These are phyloP conservation scores for Carex myosuroides DNA, from an alignment of 176 grass and related monocot genomes.

Conservation along the genomic window DNA sequence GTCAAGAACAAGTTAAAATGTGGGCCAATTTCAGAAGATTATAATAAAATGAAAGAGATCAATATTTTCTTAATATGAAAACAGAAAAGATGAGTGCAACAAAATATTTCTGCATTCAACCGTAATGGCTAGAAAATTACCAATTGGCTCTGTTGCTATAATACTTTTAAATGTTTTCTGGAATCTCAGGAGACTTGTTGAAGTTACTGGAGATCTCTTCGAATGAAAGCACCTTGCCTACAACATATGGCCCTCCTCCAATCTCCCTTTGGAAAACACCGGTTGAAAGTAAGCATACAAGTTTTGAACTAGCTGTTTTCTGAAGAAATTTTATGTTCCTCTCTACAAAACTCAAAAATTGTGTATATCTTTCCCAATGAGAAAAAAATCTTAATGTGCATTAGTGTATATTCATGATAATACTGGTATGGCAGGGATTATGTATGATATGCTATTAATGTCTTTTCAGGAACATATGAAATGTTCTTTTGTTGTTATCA, in stretches of 20 bases:
- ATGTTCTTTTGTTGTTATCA: neutral
- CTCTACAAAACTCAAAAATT: neutral
- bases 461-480: neutral
- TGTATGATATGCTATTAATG: neutral
- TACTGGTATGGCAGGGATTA: slow-evolving; percentile 6
- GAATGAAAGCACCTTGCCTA: slow-evolving; percentile 59
- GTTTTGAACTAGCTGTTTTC: slow-evolving; percentile 5
- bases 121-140: neutral
- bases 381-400: neutral
- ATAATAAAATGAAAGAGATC: too few relatives aligned
- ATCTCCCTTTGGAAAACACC: slow-evolving; percentile 90
- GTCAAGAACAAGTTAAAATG: too few relatives aligned
- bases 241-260: slow-evolving; percentile 75
- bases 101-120: neutral
- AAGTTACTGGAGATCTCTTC: slow-evolving; percentile 69
- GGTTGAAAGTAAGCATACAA: slow-evolving; percentile 61
- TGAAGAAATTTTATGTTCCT: neutral
- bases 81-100: neutral
- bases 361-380: slow-evolving; percentile 9
- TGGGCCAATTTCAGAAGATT: too few relatives aligned
- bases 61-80: too few relatives aligned
- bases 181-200: slow-evolving; percentile 62
- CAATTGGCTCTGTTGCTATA: slow-evolving; percentile 1
- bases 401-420: neutral
- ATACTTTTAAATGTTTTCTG: slow-evolving; percentile 25